Percentiles rank a stretch among this genome's conserved stretches.
phyloP scores from a whole-genome alignment of 1,284 basidiomycete species.

The Heterobasidion annosum region DNA sequence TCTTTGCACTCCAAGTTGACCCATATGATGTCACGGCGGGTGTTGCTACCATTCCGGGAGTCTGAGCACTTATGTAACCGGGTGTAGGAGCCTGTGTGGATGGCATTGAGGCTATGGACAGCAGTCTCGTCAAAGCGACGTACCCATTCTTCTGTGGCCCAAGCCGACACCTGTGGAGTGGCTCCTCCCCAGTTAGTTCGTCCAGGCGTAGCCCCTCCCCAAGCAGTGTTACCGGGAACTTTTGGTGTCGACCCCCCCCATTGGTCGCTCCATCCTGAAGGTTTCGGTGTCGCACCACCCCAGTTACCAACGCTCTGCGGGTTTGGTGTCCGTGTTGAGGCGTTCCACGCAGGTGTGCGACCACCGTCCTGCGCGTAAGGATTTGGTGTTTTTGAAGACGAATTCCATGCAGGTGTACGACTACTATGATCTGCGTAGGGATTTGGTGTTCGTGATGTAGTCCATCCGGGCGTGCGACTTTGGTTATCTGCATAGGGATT shows the following conservation, averaged over 20 bases:
- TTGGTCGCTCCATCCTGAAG: conserved; percentile 2
- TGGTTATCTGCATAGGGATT: conserved; percentile 23
- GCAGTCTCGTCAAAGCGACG: conserved; percentile 3
- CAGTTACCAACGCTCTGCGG: conserved; percentile 29
- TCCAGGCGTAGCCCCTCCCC: conserved; percentile 24
- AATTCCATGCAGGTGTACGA: conserved; percentile 30
- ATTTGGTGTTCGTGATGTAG: conserved; percentile 30
- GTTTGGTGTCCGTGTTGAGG: conserved; percentile 59
- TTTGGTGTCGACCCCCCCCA: conserved; percentile 26
- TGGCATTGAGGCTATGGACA: conserved; percentile 14
- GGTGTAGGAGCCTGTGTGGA: conserved; percentile 25
- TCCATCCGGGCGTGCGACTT: conserved; percentile 25
- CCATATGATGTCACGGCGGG: conserved; percentile 2
- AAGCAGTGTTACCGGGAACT: conserved; percentile 14
- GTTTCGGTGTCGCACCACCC: conserved; percentile 29
- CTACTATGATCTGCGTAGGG: conserved; percentile 30
- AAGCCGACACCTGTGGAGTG: background rate
- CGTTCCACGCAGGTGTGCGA: conserved; percentile 56
- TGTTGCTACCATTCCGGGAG: conserved; percentile 26
- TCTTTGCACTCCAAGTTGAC: conserved; percentile 29
- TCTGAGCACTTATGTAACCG: conserved; percentile 28
- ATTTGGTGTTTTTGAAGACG: conserved; percentile 46
- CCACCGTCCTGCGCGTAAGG: conserved; percentile 43
- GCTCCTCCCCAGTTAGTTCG: conserved; percentile 7
- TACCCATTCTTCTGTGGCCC: conserved; percentile 13